Base-by-base conservation (phyloP, 75 land plant species). In the Ceratopteris richardii region DNA sequence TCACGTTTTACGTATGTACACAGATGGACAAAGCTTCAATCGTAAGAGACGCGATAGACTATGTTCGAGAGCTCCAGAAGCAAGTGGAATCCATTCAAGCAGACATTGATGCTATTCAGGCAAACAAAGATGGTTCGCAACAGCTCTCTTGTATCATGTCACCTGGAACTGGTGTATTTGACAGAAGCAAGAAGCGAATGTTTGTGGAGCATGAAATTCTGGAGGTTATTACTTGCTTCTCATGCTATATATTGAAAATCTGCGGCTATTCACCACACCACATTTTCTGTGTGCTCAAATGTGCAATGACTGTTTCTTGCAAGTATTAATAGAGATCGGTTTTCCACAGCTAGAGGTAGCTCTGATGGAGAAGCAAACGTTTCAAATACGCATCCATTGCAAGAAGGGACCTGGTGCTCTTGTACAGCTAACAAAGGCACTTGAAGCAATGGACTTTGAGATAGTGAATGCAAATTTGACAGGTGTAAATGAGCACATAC, bases 21-120 rank as follows among this genome's bases (percentile, higher is more conserved):
- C n/a, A 69, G 72, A 69, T 69, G 72, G 72, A 69, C 72, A 69
- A 69, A 18, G 72, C 60, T 0, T 69, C 72, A 0, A 69, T 69
- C 22, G 57, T 69, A 11, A 64, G 65, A 1, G 72, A 69, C 44
- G 72, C 72, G 1, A 63, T 69, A 14, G 57, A 62, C 47, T 69
- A 69, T 31, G 72, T 69, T 27, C 58, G 31, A 23, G 72, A 69
- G 67, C 66, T 69, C 12, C 67, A 69, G 55, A 62, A 62, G 40
- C 39, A 69, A 40, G 56, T 69, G 44, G 59, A 62, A 27, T 66
- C 62, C 19, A 30, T 69, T 2, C 57, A 69, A 56, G 39, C 39
- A 20, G 72, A 69, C 26, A 54, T 62, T 17, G 23, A 30, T 2
- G 77, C 69, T 58, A 58, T 79, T 0, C 70, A 76, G 14, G 9